Conservation (phyloP, 2,329 filamentous ascomycete species). For the Cytospora piceae region DNA sequence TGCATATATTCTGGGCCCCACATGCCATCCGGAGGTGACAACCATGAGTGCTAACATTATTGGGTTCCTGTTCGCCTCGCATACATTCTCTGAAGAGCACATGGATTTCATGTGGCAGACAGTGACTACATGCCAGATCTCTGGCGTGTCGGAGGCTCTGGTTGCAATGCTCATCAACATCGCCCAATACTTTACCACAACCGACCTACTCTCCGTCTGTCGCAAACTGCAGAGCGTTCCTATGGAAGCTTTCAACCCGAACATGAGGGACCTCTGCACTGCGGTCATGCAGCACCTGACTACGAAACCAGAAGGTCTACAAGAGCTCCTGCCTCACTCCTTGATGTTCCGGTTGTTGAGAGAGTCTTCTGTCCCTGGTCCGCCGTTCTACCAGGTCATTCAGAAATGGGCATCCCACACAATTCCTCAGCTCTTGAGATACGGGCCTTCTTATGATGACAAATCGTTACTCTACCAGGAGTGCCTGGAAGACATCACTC, state of each 20-base stretch:
- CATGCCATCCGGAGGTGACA: slow-evolving; percentile 91
- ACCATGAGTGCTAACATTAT: slow-evolving; percentile 80
- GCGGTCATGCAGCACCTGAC: slow-evolving; percentile 55
- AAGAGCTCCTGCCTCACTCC: slow-evolving; percentile 41
- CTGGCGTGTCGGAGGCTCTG: slow-evolving; percentile 80
- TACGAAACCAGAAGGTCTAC: slow-evolving; percentile 40
- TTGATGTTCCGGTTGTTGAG: slow-evolving; percentile 69
- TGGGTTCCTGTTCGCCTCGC: slow-evolving; percentile 82
- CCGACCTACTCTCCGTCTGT: slow-evolving; percentile 66
- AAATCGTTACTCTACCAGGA: slow-evolving; percentile 65
- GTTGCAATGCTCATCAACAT: slow-evolving; percentile 64
- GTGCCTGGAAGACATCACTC: slow-evolving; percentile 70
- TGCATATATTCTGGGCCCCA: slow-evolving; percentile 85
- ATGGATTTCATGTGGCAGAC: slow-evolving; percentile 85
- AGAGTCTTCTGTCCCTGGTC: slow-evolving; percentile 64
- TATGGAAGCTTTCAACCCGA: slow-evolving; percentile 62
- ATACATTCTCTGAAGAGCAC: slow-evolving; percentile 70
- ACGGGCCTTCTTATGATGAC: slow-evolving; percentile 57
- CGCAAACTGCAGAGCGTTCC: slow-evolving; percentile 70
- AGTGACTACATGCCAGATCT: slow-evolving; percentile 79
- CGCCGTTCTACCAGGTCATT: slow-evolving; percentile 42
- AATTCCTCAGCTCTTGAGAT: slow-evolving; percentile 50
- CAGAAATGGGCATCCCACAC: slow-evolving; percentile 27
- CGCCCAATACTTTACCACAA: slow-evolving; percentile 51
- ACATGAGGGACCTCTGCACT: slow-evolving; percentile 66